Conservation (phyloP, 129 eudicot genomes). For the Flaveria sonorensis region DNA sequence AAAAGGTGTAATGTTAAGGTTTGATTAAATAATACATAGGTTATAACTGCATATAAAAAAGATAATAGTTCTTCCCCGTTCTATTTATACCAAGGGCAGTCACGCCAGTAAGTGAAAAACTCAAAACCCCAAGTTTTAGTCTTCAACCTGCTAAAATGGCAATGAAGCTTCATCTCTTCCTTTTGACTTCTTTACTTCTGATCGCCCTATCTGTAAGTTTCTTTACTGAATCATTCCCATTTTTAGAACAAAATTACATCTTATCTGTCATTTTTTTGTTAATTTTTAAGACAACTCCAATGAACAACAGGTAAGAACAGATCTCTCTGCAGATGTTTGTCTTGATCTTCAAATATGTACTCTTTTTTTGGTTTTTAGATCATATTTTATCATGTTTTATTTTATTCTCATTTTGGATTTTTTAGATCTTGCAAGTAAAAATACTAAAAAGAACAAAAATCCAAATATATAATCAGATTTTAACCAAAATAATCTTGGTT, state of each 20-base stretch:
- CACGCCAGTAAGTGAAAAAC: background rate
- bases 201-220: slow-evolving; percentile 36
- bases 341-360: slow-evolving; percentile 11
- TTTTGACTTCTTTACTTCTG: slow-evolving; percentile 33
- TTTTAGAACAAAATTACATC: background rate
- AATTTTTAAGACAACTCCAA: slow-evolving; percentile 13
- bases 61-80: background rate
- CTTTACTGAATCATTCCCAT: background rate
- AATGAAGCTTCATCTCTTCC: slow-evolving; percentile 33
- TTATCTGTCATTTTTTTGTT: background rate
- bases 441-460: slow-evolving; percentile 3
- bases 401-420: slow-evolving; percentile 28
- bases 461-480: slow-evolving; percentile 4
- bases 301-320: slow-evolving; percentile 29
- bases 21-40: too few species aligned
- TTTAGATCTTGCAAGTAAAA: slow-evolving; percentile 28
- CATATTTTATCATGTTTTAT: slow-evolving; percentile 1
- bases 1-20: too few species aligned
- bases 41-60: too few species aligned
- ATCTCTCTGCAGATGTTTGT: slow-evolving; percentile 25
- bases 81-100: slow-evolving; percentile 35
- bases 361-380: background rate
- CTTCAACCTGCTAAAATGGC: slow-evolving; percentile 33
- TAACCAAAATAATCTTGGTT: background rate
- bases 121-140: slow-evolving; percentile 7